These are phyloP conservation scores for Erigeron canadensis DNA, from an alignment of 129 eudicot genomes.

Conservation along the genomic window DNA sequence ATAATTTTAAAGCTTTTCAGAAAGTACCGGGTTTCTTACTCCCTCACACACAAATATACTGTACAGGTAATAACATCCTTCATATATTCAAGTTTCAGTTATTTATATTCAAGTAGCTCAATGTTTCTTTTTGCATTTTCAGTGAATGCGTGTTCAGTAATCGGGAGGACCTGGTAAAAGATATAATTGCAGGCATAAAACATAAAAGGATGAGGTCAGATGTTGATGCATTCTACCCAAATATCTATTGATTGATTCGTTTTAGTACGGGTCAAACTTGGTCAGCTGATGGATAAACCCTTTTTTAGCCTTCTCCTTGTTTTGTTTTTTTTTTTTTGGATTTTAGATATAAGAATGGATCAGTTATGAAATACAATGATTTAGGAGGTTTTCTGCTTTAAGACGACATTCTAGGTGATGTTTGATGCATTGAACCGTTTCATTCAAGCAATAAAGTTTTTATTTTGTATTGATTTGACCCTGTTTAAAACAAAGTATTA, in stretches of 20 bases:
- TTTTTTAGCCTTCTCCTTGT: too few species aligned
- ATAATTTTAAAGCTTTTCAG: slow-evolving; percentile 80
- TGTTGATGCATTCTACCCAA: not conserved
- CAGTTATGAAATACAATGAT: too few species aligned
- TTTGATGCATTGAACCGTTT: too few species aligned
- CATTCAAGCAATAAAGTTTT: too few species aligned
- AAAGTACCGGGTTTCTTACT: slow-evolving; percentile 94
- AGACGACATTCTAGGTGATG: too few species aligned
- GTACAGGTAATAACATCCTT: slow-evolving; percentile 68
- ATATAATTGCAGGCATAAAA: slow-evolving; percentile 74
- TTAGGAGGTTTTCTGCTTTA: too few species aligned
- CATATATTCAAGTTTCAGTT: slow-evolving; percentile 1
- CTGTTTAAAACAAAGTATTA: too few species aligned
- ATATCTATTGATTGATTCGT: not conserved
- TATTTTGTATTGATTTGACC: too few species aligned
- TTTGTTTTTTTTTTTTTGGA: too few species aligned
- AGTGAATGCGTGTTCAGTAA: slow-evolving; percentile 97
- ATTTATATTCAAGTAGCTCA: not conserved
- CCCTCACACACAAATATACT: slow-evolving; percentile 92
- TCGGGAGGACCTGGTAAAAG: slow-evolving; percentile 92
- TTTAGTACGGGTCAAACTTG: not conserved
- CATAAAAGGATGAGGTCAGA: slow-evolving; percentile 83
- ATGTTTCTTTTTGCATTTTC: slow-evolving; percentile 34
- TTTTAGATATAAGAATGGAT: too few species aligned
- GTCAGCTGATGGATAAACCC: too few species aligned